phyloP scores from a whole-genome alignment of 2,329 filamentous ascomycete species.

The Chaetomium sp. region DNA sequence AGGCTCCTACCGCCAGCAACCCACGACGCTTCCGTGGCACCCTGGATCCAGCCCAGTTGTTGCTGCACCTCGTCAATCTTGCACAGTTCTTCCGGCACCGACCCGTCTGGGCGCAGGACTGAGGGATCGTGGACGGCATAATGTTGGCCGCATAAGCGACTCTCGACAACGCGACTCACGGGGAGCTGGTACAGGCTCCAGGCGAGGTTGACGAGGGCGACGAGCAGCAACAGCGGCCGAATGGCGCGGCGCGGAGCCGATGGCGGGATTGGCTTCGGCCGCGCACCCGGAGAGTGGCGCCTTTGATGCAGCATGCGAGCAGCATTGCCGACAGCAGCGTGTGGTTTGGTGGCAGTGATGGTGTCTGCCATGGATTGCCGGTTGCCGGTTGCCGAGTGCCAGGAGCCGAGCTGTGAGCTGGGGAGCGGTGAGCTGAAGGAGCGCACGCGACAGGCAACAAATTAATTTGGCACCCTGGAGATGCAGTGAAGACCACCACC shows the following conservation, averaged over 20 bases:
- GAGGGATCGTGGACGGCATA: slow-evolving; percentile 48
- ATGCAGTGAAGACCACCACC: neutral
- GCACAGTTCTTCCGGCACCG: slow-evolving; percentile 54
- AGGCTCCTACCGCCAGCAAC: slow-evolving; percentile 43
- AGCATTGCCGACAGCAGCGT: neutral
- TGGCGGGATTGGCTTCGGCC: neutral
- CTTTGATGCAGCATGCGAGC: neutral
- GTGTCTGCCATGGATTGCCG: neutral
- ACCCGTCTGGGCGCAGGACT: slow-evolving; percentile 40
- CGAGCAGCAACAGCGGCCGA: slow-evolving; percentile 42
- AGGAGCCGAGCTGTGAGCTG: neutral
- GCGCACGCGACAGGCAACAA: neutral
- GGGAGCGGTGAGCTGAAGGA: neutral
- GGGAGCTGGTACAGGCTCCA: slow-evolving; percentile 53
- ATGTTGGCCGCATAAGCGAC: slow-evolving; percentile 53
- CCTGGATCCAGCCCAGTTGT: slow-evolving; percentile 55
- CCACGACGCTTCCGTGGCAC: slow-evolving; percentile 52
- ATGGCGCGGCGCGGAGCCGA: slow-evolving; percentile 20
- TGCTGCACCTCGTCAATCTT: slow-evolving; percentile 56
- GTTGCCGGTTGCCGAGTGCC: neutral
- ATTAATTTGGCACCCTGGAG: neutral
- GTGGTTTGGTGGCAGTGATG: neutral
- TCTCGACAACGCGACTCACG: slow-evolving; percentile 50
- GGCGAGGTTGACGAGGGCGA: slow-evolving; percentile 51
- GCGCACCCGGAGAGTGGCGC: slow-evolving; percentile 1